phyloP scores from a whole-genome alignment of 306 rosid species.

The Vicia sativa region DNA sequence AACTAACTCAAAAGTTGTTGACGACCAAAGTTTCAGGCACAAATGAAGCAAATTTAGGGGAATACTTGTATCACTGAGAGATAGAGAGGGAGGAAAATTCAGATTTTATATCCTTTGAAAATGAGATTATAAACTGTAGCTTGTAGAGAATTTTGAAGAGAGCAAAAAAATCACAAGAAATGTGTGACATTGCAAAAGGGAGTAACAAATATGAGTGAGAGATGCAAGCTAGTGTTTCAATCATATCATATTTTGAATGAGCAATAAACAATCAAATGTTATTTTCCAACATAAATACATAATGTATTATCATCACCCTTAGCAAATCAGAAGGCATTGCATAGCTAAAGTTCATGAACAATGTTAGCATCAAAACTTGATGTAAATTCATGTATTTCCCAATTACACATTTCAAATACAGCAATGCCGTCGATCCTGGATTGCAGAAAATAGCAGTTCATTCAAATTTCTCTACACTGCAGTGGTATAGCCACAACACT shows the following conservation, averaged over 20 bases:
- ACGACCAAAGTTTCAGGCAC: not conserved
- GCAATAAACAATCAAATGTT: not conserved
- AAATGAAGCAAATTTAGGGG: not conserved
- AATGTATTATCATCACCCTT: not conserved
- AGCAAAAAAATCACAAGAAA: not conserved
- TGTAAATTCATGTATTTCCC: conserved; percentile 5
- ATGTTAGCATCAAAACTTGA: conserved; percentile 5
- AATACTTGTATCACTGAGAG: not conserved
- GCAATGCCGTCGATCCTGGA: not conserved
- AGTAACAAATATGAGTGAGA: not conserved
- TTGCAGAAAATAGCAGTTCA: not conserved
- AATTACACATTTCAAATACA: not conserved
- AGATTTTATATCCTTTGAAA: not conserved
- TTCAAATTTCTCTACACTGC: not conserved
- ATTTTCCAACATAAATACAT: not conserved
- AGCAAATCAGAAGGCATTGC: not conserved
- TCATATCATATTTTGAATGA: not conserved
- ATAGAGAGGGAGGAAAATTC: not conserved
- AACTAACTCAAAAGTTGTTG: not conserved
- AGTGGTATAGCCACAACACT: not conserved
- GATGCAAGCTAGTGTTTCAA: not conserved
- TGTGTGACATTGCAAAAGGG: not conserved
- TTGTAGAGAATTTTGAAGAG: not conserved
- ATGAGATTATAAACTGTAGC: not conserved
- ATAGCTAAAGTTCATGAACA: not conserved